phyloP scores from a whole-genome alignment of 2,329 filamentous ascomycete genomes.

The Dothideomycetes sp. region DNA sequence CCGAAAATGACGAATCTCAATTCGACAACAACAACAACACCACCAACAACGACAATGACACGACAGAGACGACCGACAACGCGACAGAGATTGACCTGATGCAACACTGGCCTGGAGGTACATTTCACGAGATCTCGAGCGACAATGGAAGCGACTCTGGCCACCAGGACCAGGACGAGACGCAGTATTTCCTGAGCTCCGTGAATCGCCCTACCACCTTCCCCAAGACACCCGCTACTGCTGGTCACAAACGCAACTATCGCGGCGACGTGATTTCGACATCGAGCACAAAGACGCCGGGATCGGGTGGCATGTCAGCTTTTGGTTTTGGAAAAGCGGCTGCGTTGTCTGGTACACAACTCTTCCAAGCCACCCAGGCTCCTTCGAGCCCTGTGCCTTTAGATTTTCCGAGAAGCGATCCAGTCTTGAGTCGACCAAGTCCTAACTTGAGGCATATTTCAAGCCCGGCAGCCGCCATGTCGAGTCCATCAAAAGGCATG shows the following conservation, averaged over 20 bases:
- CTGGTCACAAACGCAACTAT: conserved; percentile 31
- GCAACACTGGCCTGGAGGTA: conserved; percentile 18
- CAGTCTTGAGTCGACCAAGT: conserved; percentile 36
- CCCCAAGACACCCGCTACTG: conserved; percentile 35
- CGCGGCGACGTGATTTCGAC: conserved; percentile 33
- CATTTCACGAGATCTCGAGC: conserved; percentile 21
- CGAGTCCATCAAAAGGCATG: no score
- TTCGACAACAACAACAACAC: conserved; percentile 8
- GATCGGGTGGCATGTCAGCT: conserved; percentile 21
- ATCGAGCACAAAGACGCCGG: conserved; percentile 34
- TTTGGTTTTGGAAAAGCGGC: conserved; percentile 27
- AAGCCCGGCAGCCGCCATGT: no score
- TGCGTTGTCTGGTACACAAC: conserved; percentile 36
- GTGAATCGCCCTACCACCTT: conserved; percentile 20
- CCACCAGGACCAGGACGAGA: conserved; percentile 17
- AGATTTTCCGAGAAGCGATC: conserved; percentile 33
- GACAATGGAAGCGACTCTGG: conserved; percentile 12
- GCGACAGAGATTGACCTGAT: conserved; percentile 26
- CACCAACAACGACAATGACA: neutral
- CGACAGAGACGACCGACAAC: conserved; percentile 17
- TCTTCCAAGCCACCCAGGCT: conserved; percentile 38
- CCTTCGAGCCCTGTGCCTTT: conserved; percentile 34
- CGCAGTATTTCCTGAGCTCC: conserved; percentile 14
- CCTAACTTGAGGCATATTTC: conserved; percentile 30
- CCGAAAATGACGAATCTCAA: conserved; percentile 16